These are phyloP conservation scores for Conringia planisiliqua DNA, from an alignment of 345 rosid genomes.

Conservation along the genomic window DNA sequence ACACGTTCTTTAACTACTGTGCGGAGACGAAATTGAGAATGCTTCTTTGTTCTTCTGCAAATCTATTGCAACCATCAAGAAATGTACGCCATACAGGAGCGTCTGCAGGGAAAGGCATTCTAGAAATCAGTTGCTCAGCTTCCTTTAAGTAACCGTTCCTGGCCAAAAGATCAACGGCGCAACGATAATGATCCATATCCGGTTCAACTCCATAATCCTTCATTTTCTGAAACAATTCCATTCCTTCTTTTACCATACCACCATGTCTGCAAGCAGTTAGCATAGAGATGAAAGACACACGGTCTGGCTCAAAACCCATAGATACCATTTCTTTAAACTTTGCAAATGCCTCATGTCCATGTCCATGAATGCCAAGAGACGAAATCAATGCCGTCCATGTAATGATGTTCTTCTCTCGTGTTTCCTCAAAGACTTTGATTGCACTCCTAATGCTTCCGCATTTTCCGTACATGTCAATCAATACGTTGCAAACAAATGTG, in stretches of 20 bases:
- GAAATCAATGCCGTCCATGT: conserved; percentile 84
- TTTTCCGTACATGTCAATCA: conserved; percentile 93
- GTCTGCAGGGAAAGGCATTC: conserved; percentile 74
- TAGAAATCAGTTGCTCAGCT: conserved; percentile 58
- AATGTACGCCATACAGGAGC: conserved; percentile 68
- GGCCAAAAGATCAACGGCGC: conserved; percentile 67
- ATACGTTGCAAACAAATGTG: conserved; percentile 56
- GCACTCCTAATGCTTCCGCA: conserved; percentile 59
- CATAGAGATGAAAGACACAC: conserved; percentile 59
- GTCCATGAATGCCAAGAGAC: conserved; percentile 67
- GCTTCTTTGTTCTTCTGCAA: conserved; percentile 24
- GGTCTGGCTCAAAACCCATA: conserved; percentile 62
- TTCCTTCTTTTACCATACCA: conserved; percentile 70
- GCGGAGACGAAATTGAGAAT: not conserved
- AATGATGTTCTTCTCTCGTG: conserved; percentile 53
- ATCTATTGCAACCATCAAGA: conserved; percentile 65
- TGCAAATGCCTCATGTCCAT: conserved; percentile 52
- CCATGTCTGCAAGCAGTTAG: conserved; percentile 75
- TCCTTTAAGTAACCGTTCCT: conserved; percentile 55
- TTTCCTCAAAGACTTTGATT: conserved; percentile 43
- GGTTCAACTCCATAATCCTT: conserved; percentile 53
- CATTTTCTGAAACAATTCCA: conserved; percentile 61
- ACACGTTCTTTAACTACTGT: not conserved
- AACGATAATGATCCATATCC: conserved; percentile 71
- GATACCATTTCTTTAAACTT: conserved; percentile 55